Percentiles rank a stretch among this genome's conserved stretches.
Conservation (phyloP, 2,329 filamentous ascomycete species). For the Lachnellula arida region DNA sequence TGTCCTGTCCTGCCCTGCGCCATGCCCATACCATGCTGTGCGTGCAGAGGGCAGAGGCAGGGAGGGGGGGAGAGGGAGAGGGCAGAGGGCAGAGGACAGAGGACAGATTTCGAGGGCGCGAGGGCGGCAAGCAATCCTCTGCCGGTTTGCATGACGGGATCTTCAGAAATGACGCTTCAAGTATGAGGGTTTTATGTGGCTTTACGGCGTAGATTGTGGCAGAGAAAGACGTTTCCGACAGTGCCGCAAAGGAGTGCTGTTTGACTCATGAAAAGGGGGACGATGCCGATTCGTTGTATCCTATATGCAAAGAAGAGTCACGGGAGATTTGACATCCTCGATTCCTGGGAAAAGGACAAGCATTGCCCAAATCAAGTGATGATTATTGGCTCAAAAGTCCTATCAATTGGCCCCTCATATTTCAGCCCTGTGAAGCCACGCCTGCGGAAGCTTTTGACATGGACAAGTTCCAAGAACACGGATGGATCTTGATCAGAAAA, state of each 20-base stretch:
- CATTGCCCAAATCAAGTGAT: not conserved
- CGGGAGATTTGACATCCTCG: not conserved
- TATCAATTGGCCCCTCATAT: not conserved
- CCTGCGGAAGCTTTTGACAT: not conserved
- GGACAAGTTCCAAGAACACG: not conserved
- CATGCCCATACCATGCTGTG: not conserved
- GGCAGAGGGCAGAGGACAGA: not conserved
- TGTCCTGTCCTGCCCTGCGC: not conserved
- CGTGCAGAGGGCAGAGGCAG: not conserved
- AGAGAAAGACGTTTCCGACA: no score
- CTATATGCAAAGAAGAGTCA: constrained; percentile 2
- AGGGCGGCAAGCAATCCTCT: not conserved
- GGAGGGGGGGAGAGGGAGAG: not conserved
- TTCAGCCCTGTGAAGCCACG: not conserved
- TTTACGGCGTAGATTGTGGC: not conserved
- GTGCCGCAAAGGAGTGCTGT: no score
- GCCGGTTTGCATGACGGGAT: not conserved
- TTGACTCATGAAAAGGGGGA: constrained; percentile 1
- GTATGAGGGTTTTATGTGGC: constrained; percentile 3
- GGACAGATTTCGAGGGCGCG: constrained; percentile 1
- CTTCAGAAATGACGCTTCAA: not conserved
- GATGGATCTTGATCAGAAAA: not conserved
- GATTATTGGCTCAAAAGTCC: not conserved
- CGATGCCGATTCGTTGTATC: constrained; percentile 1
- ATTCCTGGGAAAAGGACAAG: not conserved